These are phyloP conservation scores for Xylaria sp. DNA, from an alignment of 2,329 filamentous ascomycete genomes.

Conservation along the genomic window DNA sequence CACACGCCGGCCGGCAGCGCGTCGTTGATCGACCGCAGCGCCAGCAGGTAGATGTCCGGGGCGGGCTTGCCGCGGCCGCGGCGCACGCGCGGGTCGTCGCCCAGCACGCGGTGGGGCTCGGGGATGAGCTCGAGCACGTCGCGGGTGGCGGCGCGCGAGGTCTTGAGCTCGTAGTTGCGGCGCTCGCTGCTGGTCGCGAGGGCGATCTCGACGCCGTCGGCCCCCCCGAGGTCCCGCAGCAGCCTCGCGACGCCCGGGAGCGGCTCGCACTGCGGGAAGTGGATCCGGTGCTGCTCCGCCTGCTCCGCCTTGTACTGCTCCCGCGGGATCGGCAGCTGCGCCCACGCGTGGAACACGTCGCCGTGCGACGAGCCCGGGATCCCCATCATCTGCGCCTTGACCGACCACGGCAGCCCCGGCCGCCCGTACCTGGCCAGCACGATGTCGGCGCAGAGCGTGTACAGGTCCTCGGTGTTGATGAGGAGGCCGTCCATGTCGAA, in stretches of 20 bases:
- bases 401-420: slow-evolving; percentile 67
- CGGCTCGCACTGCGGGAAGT: slow-evolving; percentile 62
- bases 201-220: slow-evolving; percentile 53
- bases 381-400: slow-evolving; percentile 75
- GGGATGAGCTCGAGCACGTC: slow-evolving; percentile 49
- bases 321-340: slow-evolving; percentile 65
- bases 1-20: slow-evolving; percentile 50
- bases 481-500: slow-evolving; percentile 83
- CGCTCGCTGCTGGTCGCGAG: slow-evolving; percentile 66
- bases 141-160: slow-evolving; percentile 34
- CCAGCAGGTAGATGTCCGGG: slow-evolving; percentile 73
- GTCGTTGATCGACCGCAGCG: slow-evolving; percentile 65
- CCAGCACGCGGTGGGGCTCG: slow-evolving; percentile 58
- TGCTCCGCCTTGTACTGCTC: slow-evolving; percentile 61
- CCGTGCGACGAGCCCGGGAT: slow-evolving; percentile 48
- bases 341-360: slow-evolving; percentile 58
- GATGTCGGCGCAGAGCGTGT: slow-evolving; percentile 68
- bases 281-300: slow-evolving; percentile 53
- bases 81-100: slow-evolving; percentile 66
- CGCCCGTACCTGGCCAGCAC: slow-evolving; percentile 64
- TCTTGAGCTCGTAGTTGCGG: slow-evolving; percentile 66
- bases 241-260: slow-evolving; percentile 65
- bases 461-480: slow-evolving; percentile 73
- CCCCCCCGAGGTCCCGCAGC: slow-evolving; percentile 47
- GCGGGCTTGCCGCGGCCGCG: slow-evolving; percentile 69